phyloP scores from a whole-genome alignment of 148 eudicot species.

The Selenicereus undatus region DNA sequence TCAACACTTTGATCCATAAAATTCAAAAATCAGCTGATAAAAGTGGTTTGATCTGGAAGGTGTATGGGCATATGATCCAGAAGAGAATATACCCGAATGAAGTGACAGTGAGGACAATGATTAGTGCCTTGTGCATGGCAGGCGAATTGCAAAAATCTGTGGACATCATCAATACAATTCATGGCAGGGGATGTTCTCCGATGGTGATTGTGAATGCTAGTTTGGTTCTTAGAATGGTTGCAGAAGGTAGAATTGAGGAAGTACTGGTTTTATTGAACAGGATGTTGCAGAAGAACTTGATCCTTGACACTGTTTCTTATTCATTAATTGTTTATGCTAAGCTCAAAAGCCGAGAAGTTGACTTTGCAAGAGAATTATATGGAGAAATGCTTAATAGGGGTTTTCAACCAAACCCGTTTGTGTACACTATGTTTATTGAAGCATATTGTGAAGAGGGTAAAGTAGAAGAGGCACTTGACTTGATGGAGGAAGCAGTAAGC shows the following conservation, averaged over 20 bases:
- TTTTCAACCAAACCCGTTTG: slow-evolving; percentile 63
- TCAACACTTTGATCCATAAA: slow-evolving; percentile 63
- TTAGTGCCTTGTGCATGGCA: slow-evolving; percentile 66
- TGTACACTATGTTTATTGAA: slow-evolving; percentile 51
- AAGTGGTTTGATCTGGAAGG: slow-evolving; percentile 51
- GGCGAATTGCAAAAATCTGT: slow-evolving; percentile 62
- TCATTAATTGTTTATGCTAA: slow-evolving; percentile 60
- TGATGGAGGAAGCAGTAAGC: slow-evolving; percentile 54
- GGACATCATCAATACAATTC: slow-evolving; percentile 57
- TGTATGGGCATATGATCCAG: slow-evolving; percentile 70
- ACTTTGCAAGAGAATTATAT: slow-evolving; percentile 53
- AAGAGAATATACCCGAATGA: slow-evolving; percentile 61
- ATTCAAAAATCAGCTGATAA: slow-evolving; percentile 50
- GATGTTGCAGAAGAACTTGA: slow-evolving; percentile 67
- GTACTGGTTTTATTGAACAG: slow-evolving; percentile 60
- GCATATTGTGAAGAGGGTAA: slow-evolving; percentile 54
- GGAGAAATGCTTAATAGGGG: slow-evolving; percentile 76
- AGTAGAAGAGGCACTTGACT: slow-evolving; percentile 48
- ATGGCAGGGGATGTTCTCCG: slow-evolving; percentile 72
- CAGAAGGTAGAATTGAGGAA: slow-evolving; percentile 55
- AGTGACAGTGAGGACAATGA: slow-evolving; percentile 52
- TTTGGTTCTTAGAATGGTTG: slow-evolving; percentile 61
- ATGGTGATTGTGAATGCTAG: slow-evolving; percentile 57
- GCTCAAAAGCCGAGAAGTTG: slow-evolving; percentile 48
- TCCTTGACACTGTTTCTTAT: slow-evolving; percentile 63